Percentiles rank a stretch among this genome's conserved stretches.
phyloP scores from a whole-genome alignment of 179 eudicot genomes.

The Corrigiola litoralis region DNA sequence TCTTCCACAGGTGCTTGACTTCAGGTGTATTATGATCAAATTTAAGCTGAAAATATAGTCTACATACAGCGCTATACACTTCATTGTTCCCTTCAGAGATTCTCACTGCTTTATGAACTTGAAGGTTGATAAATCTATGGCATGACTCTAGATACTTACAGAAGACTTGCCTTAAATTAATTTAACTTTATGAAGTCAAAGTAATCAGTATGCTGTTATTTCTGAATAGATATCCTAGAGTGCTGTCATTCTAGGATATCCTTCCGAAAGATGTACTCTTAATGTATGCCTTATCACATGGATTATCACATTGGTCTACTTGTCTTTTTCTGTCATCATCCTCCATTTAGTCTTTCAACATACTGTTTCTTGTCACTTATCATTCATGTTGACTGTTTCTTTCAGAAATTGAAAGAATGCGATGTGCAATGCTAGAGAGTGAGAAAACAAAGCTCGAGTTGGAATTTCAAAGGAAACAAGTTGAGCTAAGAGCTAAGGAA shows the following conservation, averaged over 20 bases:
- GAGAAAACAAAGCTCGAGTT: conserved; percentile 44
- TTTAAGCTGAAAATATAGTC: too few relatives aligned
- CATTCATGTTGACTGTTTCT: conserved; percentile 11
- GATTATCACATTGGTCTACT: neutral
- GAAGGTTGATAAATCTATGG: neutral
- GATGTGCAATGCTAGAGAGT: conserved; percentile 27
- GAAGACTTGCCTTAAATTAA: neutral
- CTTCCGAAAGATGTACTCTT: neutral
- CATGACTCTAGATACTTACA: neutral
- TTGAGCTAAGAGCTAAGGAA: conserved; percentile 41
- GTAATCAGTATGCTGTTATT: neutral
- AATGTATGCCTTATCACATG: neutral
- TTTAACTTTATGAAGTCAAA: neutral
- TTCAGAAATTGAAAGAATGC: conserved; percentile 50
- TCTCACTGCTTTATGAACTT: too few relatives aligned
- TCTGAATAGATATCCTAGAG: neutral
- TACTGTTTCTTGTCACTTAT: neutral
- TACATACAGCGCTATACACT: too few relatives aligned
- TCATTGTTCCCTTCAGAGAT: too few relatives aligned
- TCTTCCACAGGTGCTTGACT: neutral
- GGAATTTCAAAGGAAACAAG: conserved; percentile 31
- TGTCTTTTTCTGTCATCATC: neutral
- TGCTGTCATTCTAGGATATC: neutral
- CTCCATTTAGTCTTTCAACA: neutral
- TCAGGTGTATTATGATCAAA: too few relatives aligned